These are phyloP conservation scores for Takashimella tepidaria DNA, from an alignment of 1,284 basidiomycete species.

Conservation along the genomic window DNA sequence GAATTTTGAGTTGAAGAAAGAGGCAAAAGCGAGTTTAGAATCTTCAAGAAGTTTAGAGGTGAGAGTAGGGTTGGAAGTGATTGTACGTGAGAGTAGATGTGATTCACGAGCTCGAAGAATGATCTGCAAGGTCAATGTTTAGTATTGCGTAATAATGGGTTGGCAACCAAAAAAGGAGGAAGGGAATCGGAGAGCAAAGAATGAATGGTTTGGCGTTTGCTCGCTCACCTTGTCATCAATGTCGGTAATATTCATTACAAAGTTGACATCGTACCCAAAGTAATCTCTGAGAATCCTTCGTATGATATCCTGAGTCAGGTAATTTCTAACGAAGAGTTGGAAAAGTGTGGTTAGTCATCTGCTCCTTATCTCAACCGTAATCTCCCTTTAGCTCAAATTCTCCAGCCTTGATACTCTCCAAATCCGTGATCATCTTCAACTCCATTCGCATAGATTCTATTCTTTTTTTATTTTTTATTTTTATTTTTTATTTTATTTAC, in stretches of 20 bases:
- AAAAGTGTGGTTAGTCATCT: conserved; percentile 3
- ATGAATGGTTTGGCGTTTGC: no score
- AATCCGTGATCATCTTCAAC: no score
- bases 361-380: no score
- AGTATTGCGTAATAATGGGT: background rate
- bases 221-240: conserved; percentile 98
- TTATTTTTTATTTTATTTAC: background rate
- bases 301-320: conserved; percentile 95
- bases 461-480: background rate
- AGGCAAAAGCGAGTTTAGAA: conserved; percentile 49
- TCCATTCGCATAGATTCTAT: no score
- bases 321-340: conserved; percentile 62
- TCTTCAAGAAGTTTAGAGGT: conserved; percentile 32
- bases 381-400: no score
- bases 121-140: conserved; percentile 56
- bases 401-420: no score
- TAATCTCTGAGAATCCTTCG: conserved; percentile 91
- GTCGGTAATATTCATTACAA: conserved; percentile 99
- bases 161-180: background rate
- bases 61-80: conserved; percentile 36
- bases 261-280: conserved; percentile 95
- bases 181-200: background rate
- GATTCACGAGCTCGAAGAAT: conserved; percentile 83
- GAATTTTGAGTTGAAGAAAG: conserved; percentile 57
- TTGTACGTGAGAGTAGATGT: conserved; percentile 57